Evolutionary conservation across 2,329 filamentous ascomycete genomes (phyloP).

Genomic region (Aspergillus uvarum): DNA sequence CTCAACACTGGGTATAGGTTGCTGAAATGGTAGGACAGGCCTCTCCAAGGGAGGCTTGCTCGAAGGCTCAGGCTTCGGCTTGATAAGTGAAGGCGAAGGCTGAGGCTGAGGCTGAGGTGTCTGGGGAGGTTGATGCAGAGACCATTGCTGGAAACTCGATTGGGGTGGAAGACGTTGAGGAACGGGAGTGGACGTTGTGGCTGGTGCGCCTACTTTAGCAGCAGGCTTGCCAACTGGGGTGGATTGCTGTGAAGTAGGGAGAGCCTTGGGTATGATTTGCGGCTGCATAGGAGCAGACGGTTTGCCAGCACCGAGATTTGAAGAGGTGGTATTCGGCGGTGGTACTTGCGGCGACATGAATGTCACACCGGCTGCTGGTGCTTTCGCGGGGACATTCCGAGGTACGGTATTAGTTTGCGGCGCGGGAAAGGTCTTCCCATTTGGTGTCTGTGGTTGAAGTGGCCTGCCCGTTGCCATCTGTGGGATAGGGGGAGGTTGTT

Average conservation of each 20-base stretch:
- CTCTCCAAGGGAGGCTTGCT: slow-evolving; percentile 18
- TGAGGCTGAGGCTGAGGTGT: slow-evolving; percentile 31
- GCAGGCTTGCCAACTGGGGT: slow-evolving; percentile 14
- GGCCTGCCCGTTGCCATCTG: slow-evolving; percentile 1
- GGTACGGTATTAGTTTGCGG: slow-evolving; percentile 24
- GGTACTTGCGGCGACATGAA: slow-evolving; percentile 16
- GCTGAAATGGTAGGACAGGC: slow-evolving; percentile 22
- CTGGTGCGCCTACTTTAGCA: slow-evolving; percentile 17
- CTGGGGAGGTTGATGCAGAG: slow-evolving; percentile 33
- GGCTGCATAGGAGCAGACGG: slow-evolving; percentile 25
- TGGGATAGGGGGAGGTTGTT: background rate
- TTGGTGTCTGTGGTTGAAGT: slow-evolving; percentile 14
- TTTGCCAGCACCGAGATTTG: slow-evolving; percentile 18
- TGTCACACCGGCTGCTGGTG: slow-evolving; percentile 9
- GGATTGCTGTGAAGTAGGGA: slow-evolving; percentile 16
- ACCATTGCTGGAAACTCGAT: slow-evolving; percentile 40
- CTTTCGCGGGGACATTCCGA: slow-evolving; percentile 14
- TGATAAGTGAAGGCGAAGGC: slow-evolving; percentile 22
- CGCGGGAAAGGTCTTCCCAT: slow-evolving; percentile 23
- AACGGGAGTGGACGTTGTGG: slow-evolving; percentile 16
- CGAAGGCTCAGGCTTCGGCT: slow-evolving; percentile 17
- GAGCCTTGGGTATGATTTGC: slow-evolving; percentile 25
- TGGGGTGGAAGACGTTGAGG: slow-evolving; percentile 29
- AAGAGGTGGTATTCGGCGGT: slow-evolving; percentile 19
- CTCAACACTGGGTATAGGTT: slow-evolving; percentile 18